A percentile compares a stretch with the other conserved stretches of the same genome.
Evolutionary conservation across 257 asterid genomes (phyloP).

Genomic region (Haberlea rhodopensis): DNA sequence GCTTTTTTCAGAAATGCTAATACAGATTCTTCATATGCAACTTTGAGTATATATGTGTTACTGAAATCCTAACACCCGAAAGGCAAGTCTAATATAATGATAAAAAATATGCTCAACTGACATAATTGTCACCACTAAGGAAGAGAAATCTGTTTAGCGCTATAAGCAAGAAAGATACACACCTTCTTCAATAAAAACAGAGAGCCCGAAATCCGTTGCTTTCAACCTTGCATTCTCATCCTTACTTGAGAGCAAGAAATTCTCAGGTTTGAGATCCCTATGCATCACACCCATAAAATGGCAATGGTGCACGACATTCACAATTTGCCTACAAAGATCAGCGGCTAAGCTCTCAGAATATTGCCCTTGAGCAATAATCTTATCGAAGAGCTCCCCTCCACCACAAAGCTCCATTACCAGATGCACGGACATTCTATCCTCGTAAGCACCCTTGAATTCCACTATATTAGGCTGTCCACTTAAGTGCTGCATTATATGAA

Average conservation of each 20-base stretch:
- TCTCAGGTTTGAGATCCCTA: conserved; percentile 92
- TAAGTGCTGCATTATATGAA: conserved; percentile 77
- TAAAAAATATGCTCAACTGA: background rate
- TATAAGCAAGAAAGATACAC: conserved; percentile 14
- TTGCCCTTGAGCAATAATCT: conserved; percentile 78
- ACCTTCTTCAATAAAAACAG: conserved; percentile 90
- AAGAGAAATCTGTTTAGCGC: background rate
- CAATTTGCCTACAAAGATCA: conserved; percentile 70
- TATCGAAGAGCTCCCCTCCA: conserved; percentile 80
- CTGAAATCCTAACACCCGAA: background rate
- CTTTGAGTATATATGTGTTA: conserved; percentile 1
- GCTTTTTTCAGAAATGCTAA: background rate
- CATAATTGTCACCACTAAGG: conserved; percentile 4
- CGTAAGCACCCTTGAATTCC: conserved; percentile 77
- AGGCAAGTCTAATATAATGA: background rate
- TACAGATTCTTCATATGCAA: background rate
- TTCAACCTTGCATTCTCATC: conserved; percentile 64
- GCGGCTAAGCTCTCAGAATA: conserved; percentile 80
- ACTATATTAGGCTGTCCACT: conserved; percentile 85
- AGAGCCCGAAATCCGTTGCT: conserved; percentile 85
- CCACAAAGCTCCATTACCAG: conserved; percentile 82
- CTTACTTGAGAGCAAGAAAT: conserved; percentile 76
- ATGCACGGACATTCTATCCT: conserved; percentile 72
- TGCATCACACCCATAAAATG: conserved; percentile 92
- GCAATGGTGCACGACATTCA: conserved; percentile 81